Evolutionary conservation across 331 rosid genomes (phyloP), one percentile per base, ranked within the genome.

Genomic region (Ulmus americana): DNA sequence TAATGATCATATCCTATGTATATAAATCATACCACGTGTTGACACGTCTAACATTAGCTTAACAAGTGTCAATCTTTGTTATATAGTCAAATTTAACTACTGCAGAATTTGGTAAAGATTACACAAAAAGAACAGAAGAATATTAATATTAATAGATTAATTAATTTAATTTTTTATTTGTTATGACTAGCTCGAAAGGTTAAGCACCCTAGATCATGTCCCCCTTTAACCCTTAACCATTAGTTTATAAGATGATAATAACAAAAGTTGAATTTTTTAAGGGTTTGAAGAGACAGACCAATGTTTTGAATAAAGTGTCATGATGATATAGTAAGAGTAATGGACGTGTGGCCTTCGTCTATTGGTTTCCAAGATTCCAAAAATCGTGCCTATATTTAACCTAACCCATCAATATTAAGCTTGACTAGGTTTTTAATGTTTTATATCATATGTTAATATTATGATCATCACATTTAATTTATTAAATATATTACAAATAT

Each of bases 311-410:
- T 52, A 16, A 70, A 42, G 80, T 76, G 88, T 80, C 82, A 57
- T 1, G 76, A n/a, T 71, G 7, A 61, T 28, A 28, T 28, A 55
- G 63, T 39, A 62, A 38, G 46, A 39, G 55, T 62, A 46, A 53
- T 8, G 38, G 74, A 4, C 50, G 40, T 48, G 84, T 84, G 84
- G 70, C 80, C 46, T 62, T 39, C 73, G 56, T 42, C 35, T 57
- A 45, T 44, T 45, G 74, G 76, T 45, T 57, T 0, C 1, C 35
- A 59, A 59, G 84, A 85, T 85, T 77, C 70, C 50, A 69, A 11
- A 61, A 45, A 81, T 83, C 88, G 22, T 58, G 68, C 84, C 77
- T 53, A 43, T 2, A 39, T 39, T 45, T 48, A 71, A 88, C 92
- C 87, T 83, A 81, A 80, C 74, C 80, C 78, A 69, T 65, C 71